Percentiles rank a stretch among this genome's conserved stretches.
Evolutionary conservation across 345 rosid genomes (phyloP).

Genomic region (Lumnitzera racemosa): DNA sequence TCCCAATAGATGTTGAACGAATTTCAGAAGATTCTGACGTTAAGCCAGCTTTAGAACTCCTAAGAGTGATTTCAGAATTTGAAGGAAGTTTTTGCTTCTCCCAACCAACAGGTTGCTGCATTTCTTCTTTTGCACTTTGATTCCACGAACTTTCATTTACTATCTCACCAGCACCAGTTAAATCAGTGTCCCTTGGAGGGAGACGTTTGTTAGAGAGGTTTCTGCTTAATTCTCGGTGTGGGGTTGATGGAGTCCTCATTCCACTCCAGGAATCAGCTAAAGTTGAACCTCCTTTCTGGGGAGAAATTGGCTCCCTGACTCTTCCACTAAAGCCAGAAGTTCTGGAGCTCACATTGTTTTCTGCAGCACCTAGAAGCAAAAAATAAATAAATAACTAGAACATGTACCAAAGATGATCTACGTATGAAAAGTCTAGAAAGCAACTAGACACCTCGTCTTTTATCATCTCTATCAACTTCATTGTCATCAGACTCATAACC

Average conservation of each 20-base stretch:
- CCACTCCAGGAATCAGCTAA: slow-evolving; percentile 64
- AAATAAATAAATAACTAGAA: slow-evolving; percentile 10
- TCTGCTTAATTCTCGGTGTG: slow-evolving; percentile 54
- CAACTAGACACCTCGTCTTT: slow-evolving; percentile 48
- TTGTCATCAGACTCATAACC: slow-evolving; percentile 84
- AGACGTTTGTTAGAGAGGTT: slow-evolving; percentile 56
- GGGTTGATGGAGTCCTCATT: slow-evolving; percentile 47
- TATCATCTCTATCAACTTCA: slow-evolving; percentile 57
- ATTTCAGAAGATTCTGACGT: slow-evolving; percentile 41
- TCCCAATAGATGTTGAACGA: slow-evolving; percentile 28
- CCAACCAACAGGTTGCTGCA: slow-evolving; percentile 37
- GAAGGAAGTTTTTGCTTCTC: slow-evolving; percentile 46
- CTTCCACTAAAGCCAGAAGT: slow-evolving; percentile 62
- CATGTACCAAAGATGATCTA: slow-evolving; percentile 3
- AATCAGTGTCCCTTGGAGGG: slow-evolving; percentile 48
- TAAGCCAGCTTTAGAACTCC: slow-evolving; percentile 25
- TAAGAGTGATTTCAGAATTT: slow-evolving; percentile 33
- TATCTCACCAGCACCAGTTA: slow-evolving; percentile 40
- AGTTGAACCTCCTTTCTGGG: slow-evolving; percentile 51
- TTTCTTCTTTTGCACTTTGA: slow-evolving; percentile 54
- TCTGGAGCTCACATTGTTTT: slow-evolving; percentile 43
- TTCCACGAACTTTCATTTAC: slow-evolving; percentile 45
- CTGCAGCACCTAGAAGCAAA: slow-evolving; percentile 35
- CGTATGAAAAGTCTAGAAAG: neutral
- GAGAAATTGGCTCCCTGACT: slow-evolving; percentile 74